phyloP scores from a whole-genome alignment of 257 asterid genomes.

The Fraxinus americana region DNA sequence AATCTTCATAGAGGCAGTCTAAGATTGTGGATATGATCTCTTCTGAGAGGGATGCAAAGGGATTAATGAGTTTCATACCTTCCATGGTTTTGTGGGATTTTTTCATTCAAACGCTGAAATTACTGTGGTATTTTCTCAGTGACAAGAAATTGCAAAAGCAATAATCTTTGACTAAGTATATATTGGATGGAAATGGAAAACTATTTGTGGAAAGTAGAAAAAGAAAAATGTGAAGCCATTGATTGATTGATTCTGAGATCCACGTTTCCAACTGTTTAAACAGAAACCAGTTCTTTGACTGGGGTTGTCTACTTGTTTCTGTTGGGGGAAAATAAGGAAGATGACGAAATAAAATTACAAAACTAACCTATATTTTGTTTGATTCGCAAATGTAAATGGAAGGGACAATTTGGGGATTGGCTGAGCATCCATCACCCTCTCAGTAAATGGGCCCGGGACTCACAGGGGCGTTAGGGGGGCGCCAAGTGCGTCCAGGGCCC shows the following conservation, averaged over 20 bases:
- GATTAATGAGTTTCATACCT: not conserved
- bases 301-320: not conserved
- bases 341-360: not conserved
- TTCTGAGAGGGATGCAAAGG: slow-evolving; percentile 36
- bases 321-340: not conserved
- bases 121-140: too few species aligned
- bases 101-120: too few species aligned
- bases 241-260: not conserved
- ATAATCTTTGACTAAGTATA: too few species aligned
- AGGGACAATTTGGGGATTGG: not conserved
- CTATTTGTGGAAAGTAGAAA: too few species aligned
- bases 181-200: too few species aligned
- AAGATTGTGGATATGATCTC: slow-evolving; percentile 39
- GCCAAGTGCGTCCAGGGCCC: too few species aligned
- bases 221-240: too few species aligned
- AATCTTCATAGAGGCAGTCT: slow-evolving; percentile 34
- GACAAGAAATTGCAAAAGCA: too few species aligned
- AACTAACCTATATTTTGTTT: not conserved
- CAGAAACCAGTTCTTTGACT: not conserved
- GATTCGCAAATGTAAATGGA: too few species aligned
- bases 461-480: too few species aligned
- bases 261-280: not conserved
- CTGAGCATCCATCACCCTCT: not conserved
- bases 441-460: too few species aligned
- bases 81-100: too few species aligned